A percentile compares a stretch with the other conserved stretches of the same genome.
Conservation (phyloP, 129 eudicot genomes). For the Flaveria bidentis region DNA sequence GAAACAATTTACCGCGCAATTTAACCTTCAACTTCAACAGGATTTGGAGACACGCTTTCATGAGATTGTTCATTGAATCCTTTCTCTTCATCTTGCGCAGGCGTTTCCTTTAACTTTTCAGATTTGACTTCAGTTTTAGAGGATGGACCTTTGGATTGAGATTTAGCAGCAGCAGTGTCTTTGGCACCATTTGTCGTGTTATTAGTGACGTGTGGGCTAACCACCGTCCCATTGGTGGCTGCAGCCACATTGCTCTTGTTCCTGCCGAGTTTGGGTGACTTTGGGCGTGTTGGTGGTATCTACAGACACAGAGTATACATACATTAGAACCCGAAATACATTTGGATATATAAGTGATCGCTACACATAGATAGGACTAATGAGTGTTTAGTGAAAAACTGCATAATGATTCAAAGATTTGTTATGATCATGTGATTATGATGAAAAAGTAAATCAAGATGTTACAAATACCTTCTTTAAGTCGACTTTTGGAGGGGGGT, state of each 20-base stretch:
- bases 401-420: conserved; percentile 5
- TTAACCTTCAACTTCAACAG: conserved; percentile 30
- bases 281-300: conserved; percentile 92
- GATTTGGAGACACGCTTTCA: conserved; percentile 30
- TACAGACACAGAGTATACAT: conserved; percentile 25
- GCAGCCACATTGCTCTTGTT: conserved; percentile 45
- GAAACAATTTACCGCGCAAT: conserved; percentile 20
- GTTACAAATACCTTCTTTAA: conserved; percentile 34
- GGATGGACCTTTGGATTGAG: conserved; percentile 41
- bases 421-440: neutral
- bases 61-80: conserved; percentile 25
- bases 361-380: neutral
- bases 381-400: neutral
- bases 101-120: conserved; percentile 42
- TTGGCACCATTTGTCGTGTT: conserved; percentile 28
- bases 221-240: conserved; percentile 38
- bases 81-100: conserved; percentile 36
- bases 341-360: neutral
- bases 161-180: conserved; percentile 37
- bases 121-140: conserved; percentile 52
- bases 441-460: neutral
- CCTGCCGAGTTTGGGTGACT: conserved; percentile 95
- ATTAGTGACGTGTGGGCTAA: conserved; percentile 38
- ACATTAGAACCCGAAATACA: neutral
- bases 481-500: conserved; percentile 44